Evolutionary conservation across 352 stramenopile genomes (phyloP).

Genomic region (Halophytophthora batemanensis): DNA sequence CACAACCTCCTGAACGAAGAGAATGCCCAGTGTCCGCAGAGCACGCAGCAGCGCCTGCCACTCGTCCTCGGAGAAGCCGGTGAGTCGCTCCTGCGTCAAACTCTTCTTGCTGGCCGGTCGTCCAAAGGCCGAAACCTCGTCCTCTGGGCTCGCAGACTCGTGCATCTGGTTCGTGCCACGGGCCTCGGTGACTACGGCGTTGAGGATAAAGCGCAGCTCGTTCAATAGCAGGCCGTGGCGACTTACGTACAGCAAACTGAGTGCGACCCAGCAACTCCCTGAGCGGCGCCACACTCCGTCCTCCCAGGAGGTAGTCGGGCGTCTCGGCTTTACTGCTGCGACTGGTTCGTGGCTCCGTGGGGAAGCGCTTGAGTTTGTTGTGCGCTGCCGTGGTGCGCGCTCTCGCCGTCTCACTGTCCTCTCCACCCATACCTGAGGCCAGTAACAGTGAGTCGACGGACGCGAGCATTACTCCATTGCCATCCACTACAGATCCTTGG

Average conservation of each 20-base stretch:
- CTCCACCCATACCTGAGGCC: not conserved
- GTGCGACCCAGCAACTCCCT: constrained; percentile 66
- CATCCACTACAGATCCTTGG: constrained; percentile 5
- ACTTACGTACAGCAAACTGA: constrained; percentile 87
- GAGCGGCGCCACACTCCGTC: constrained; percentile 48
- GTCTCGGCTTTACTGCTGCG: constrained; percentile 5
- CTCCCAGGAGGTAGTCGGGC: constrained; percentile 65
- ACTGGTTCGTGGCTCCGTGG: constrained; percentile 13
- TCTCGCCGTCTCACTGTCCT: constrained; percentile 1
- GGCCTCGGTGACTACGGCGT: constrained; percentile 52
- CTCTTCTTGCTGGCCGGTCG: constrained; percentile 15
- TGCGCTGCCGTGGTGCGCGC: constrained; percentile 7
- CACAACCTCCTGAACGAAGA: constrained; percentile 85
- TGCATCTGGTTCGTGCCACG: constrained; percentile 14
- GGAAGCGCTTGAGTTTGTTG: constrained; percentile 18
- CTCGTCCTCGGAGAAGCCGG: constrained; percentile 60
- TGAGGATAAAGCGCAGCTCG: constrained; percentile 81
- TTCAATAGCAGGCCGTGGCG: constrained; percentile 86
- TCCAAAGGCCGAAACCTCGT: constrained; percentile 12
- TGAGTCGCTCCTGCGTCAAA: constrained; percentile 22
- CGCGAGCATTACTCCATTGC: not conserved
- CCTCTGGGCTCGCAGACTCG: constrained; percentile 14
- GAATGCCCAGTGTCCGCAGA: constrained; percentile 63
- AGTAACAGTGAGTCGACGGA: constrained; percentile 6
- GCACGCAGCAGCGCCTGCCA: constrained; percentile 76